Evolutionary conservation across 495 filamentous ascomycete genomes (phyloP).

Genomic region (Thozetella sp.): DNA sequence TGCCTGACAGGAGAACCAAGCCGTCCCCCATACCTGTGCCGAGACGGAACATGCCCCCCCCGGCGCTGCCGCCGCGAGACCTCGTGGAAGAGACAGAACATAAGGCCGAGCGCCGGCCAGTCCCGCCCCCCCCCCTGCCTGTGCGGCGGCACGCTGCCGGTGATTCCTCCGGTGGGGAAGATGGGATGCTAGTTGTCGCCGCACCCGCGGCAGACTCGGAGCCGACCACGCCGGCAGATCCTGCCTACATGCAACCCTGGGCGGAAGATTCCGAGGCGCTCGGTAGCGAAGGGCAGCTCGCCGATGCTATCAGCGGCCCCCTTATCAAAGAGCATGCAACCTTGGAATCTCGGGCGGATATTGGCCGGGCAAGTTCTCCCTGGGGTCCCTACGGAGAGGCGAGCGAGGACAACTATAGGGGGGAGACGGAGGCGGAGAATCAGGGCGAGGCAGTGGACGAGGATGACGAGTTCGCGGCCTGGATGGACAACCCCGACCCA

Average conservation of each 20-base stretch:
- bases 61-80: slow-evolving; percentile 25
- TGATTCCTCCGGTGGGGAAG: slow-evolving; percentile 27
- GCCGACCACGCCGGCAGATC: slow-evolving; percentile 51
- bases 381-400: neutral
- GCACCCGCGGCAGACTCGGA: slow-evolving; percentile 60
- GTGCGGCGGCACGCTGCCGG: slow-evolving; percentile 24
- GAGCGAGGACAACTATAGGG: slow-evolving; percentile 22
- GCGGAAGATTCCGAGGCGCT: slow-evolving; percentile 38
- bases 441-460: slow-evolving; percentile 1
- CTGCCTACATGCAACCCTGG: slow-evolving; percentile 40
- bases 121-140: slow-evolving; percentile 45
- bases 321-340: neutral
- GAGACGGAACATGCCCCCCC: slow-evolving; percentile 48
- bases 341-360: too few species aligned
- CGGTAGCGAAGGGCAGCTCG: neutral
- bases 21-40: slow-evolving; percentile 57
- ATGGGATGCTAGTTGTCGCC: slow-evolving; percentile 59
- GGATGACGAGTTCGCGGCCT: slow-evolving; percentile 13
- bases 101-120: slow-evolving; percentile 33
- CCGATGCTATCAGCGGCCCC: neutral
- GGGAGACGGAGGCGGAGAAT: slow-evolving; percentile 33
- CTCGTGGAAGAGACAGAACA: slow-evolving; percentile 23
- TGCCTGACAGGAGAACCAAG: slow-evolving; percentile 55
- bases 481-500: slow-evolving; percentile 9
- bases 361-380: too few species aligned